A percentile compares a stretch with the other conserved stretches of the same genome.
phyloP scores from a whole-genome alignment of 305 asterid genomes.

The Lippia alba region DNA sequence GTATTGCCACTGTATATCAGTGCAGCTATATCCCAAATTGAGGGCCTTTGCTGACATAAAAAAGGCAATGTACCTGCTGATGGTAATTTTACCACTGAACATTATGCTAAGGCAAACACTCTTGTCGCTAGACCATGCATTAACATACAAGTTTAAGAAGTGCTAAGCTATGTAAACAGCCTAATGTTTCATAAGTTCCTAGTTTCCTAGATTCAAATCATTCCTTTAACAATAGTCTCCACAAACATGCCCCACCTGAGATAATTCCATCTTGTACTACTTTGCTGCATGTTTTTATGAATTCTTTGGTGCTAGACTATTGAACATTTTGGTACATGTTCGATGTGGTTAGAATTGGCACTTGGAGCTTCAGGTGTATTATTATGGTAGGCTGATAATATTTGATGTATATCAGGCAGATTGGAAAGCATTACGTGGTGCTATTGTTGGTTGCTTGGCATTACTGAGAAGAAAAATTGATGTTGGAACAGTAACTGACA shows the following conservation, averaged over 20 bases:
- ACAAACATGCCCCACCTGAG: conserved; percentile 13
- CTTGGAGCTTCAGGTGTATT: conserved; percentile 28
- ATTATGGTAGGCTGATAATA: conserved; percentile 42
- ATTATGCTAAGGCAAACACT: neutral
- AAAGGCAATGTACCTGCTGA: neutral
- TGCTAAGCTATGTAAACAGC: conserved; percentile 20
- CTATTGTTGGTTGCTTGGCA: conserved; percentile 93
- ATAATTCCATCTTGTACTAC: neutral
- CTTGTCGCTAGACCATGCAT: conserved; percentile 10
- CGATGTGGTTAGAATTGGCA: conserved; percentile 8
- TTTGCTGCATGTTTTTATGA: neutral
- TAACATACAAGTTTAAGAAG: conserved; percentile 5
- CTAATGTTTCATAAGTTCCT: conserved; percentile 19
- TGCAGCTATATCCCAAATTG: conserved; percentile 6
- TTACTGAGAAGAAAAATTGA: conserved; percentile 73
- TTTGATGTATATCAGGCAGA: conserved; percentile 72
- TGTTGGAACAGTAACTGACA: conserved; percentile 59
- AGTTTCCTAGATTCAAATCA: conserved; percentile 14
- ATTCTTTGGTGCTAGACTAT: conserved; percentile 2
- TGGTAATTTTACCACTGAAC: neutral
- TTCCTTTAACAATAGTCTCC: conserved; percentile 13
- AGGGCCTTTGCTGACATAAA: conserved; percentile 3
- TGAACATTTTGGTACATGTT: conserved; percentile 6
- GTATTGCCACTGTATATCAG: neutral
- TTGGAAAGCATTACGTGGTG: conserved; percentile 97